Evolutionary conservation across 805 yeast species (phyloP).

Genomic region (Starmerella davenportii): DNA sequence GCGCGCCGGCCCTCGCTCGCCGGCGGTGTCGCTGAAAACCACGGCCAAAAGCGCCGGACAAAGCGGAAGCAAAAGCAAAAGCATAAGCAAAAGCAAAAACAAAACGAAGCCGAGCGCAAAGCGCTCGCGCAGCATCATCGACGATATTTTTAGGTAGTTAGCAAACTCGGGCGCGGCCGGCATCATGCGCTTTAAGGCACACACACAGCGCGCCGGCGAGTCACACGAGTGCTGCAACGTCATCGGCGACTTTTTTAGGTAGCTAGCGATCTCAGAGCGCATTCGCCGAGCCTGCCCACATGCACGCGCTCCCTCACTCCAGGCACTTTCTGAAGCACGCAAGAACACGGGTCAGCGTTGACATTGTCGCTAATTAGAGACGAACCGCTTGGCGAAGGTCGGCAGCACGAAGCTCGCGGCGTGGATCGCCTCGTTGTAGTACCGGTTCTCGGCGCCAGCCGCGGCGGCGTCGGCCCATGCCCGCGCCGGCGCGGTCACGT

Average conservation of each 20-base stretch:
- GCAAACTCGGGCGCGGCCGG: too few relatives aligned
- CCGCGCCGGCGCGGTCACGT: conserved; percentile 55
- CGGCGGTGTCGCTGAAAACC: too few relatives aligned
- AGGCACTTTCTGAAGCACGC: neutral
- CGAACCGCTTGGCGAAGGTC: conserved; percentile 57
- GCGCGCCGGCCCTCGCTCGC: too few relatives aligned
- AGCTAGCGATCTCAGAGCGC: neutral
- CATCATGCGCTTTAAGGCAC: too few relatives aligned
- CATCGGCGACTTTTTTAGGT: neutral
- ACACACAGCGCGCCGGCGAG: too few relatives aligned
- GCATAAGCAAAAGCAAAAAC: too few relatives aligned
- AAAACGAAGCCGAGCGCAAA: conserved; percentile 33
- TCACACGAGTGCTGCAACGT: too few relatives aligned
- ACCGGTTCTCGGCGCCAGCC: conserved; percentile 44
- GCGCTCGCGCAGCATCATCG: conserved; percentile 56
- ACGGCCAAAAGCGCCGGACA: too few relatives aligned
- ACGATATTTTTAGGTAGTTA: conserved; percentile 54
- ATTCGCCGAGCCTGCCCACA: too few relatives aligned
- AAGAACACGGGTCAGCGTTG: conserved; percentile 10
- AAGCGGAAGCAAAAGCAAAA: too few relatives aligned
- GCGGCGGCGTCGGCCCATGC: conserved; percentile 36
- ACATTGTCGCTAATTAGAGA: conserved; percentile 21
- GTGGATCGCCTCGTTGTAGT: conserved; percentile 74
- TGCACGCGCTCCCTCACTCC: too few relatives aligned
- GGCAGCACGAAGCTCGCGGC: conserved; percentile 82